Evolutionary conservation across 139 green algal species (phyloP).

Genomic region (Pleodorina starrii): DNA sequence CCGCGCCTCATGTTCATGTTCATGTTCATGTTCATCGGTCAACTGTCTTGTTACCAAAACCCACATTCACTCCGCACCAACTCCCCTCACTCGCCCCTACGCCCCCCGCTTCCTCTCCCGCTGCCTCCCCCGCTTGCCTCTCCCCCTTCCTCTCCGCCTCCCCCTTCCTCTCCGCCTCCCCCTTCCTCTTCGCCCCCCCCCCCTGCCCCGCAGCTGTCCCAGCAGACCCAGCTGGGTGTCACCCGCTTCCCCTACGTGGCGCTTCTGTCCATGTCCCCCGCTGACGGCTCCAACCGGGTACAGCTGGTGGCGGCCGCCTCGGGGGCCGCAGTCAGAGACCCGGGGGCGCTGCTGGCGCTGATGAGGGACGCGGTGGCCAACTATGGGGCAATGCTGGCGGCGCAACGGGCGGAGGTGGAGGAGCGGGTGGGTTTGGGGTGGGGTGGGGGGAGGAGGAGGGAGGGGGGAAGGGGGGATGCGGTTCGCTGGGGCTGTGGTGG

Average conservation of each 20-base stretch:
- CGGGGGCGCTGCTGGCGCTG: conserved; percentile 51
- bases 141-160: too few relatives aligned
- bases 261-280: conserved; percentile 72
- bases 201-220: conserved; percentile 51
- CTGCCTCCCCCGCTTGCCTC: too few relatives aligned
- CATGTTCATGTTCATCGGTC: too few relatives aligned
- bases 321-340: conserved; percentile 13
- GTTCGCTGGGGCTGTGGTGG: too few relatives aligned
- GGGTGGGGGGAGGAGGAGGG: not conserved
- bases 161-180: too few relatives aligned
- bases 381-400: conserved; percentile 73
- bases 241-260: conserved; percentile 78
- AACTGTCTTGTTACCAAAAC: too few relatives aligned
- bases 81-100: too few relatives aligned
- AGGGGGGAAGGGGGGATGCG: too few relatives aligned
- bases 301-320: conserved; percentile 44
- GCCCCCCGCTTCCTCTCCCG: too few relatives aligned
- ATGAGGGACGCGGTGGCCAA: conserved; percentile 63
- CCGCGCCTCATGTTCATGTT: too few relatives aligned
- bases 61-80: too few relatives aligned
- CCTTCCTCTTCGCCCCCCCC: too few relatives aligned
- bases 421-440: conserved; percentile 65
- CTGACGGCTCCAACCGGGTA: conserved; percentile 31
- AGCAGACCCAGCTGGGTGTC: conserved; percentile 61
- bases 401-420: conserved; percentile 71